Percentiles rank a stretch among this genome's conserved stretches.
phyloP scores from a whole-genome alignment of 768 basidiomycete genomes.

The Sarcomyxa edulis region DNA sequence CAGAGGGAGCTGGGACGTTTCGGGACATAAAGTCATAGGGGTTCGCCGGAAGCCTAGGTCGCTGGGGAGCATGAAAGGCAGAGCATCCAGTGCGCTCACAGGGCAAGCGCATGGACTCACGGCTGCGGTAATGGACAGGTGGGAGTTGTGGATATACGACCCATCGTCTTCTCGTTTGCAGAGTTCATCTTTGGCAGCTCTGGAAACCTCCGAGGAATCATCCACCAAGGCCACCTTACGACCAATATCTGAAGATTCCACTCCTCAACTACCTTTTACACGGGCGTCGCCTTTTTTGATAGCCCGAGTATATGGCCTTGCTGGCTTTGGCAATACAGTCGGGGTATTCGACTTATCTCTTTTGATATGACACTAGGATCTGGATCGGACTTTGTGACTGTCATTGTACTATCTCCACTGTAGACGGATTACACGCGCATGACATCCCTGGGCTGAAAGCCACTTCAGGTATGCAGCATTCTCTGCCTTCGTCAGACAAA shows the following conservation, averaged over 20 bases:
- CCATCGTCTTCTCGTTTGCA: conserved; percentile 41
- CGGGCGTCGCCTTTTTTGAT: conserved; percentile 58
- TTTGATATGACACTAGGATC: too few relatives aligned
- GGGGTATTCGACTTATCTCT: conserved; percentile 56
- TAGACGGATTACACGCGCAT: too few relatives aligned
- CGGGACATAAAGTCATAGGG: conserved; percentile 55
- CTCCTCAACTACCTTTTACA: conserved; percentile 76
- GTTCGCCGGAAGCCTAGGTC: conserved; percentile 60
- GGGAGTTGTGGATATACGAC: conserved; percentile 83
- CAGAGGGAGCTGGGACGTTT: conserved; percentile 74
- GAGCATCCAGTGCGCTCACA: conserved; percentile 9
- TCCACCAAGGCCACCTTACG: conserved; percentile 17
- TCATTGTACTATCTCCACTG: too few relatives aligned
- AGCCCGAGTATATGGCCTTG: conserved; percentile 46
- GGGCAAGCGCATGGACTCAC: conserved; percentile 43
- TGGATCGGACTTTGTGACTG: too few relatives aligned
- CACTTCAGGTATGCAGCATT: too few relatives aligned
- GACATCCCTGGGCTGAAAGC: too few relatives aligned
- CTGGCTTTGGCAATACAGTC: conserved; percentile 77
- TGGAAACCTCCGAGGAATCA: conserved; percentile 23
- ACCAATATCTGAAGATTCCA: conserved; percentile 17
- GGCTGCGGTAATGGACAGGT: conserved; percentile 63
- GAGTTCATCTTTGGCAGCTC: conserved; percentile 44
- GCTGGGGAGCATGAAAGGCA: conserved; percentile 24
- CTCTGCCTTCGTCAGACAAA: too few relatives aligned